Evolutionary conservation across 768 basidiomycete species (phyloP), one percentile per base, ranked within the genome.

Genomic region (Lactarius pseudohatsudake): DNA sequence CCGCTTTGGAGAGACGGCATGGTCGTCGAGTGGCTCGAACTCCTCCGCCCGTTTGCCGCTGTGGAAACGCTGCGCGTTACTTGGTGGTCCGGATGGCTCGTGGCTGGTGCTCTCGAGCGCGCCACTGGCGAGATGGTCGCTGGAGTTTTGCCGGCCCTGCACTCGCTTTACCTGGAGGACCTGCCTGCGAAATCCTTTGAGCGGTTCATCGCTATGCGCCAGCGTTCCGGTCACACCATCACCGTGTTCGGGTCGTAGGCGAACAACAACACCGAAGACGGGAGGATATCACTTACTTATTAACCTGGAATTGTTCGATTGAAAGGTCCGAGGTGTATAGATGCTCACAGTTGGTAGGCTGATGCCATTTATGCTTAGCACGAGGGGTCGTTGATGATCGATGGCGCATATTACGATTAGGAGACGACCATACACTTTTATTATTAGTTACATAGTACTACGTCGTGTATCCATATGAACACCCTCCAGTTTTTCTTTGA

Each of bases 31-130:
- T 61, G 40, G 59, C 22, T 61, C 4, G 59, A 60, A 16, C 28
- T 65, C 28, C 34, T 65, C 22, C 40, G 18, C 32, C 53, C 32
- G 18, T 65, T 65, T 43, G 11, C 40, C 22, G 41, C 59, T 2
- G 64, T 65, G 22, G 13, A 41, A 43, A 43, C 1, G 6, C 34
- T 65, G 22, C 9, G 34, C 6, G 28, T 60, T 11, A 26, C 56
- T 5, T n/a, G 15, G 32, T 26, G 36, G 22, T 26, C 55, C 16
- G 32, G 6, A 0, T 41, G 32, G 2, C 59, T 34, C n/a, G 9
- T 65, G 11, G 26, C 54, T 2, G 16, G 59, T 11, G 64, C 54
- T 0, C 18, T 61, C 28, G 28, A 36, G 28, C 53, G 36, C 22
- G 64, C n/a, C 20, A 18, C 36, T 4, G 65, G 22, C 16, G 57